Evolutionary conservation across 768 basidiomycete species (phyloP).

Genomic region (Leccinum boreale): DNA sequence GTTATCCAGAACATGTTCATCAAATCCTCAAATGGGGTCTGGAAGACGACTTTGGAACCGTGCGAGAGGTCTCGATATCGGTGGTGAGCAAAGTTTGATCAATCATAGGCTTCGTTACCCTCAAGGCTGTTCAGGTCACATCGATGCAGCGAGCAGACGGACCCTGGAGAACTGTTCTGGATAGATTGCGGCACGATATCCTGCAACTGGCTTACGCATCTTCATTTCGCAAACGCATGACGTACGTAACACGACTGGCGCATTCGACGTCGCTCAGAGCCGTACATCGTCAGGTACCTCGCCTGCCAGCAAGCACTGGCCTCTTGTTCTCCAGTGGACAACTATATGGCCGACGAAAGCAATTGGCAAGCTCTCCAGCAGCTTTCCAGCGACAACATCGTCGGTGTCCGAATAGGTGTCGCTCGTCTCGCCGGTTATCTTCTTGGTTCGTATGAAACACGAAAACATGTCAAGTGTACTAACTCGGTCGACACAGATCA

Average conservation of each 20-base stretch:
- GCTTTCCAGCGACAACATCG: slow-evolving; percentile 64
- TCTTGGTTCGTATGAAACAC: slow-evolving; percentile 43
- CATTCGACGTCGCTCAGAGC: slow-evolving; percentile 12
- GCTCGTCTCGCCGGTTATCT: slow-evolving; percentile 66
- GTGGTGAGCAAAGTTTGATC: slow-evolving; percentile 45
- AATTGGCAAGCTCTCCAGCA: slow-evolving; percentile 49
- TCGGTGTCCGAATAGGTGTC: slow-evolving; percentile 83
- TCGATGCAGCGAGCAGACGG: slow-evolving; percentile 41
- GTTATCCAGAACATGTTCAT: slow-evolving; percentile 46
- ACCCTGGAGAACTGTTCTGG: slow-evolving; percentile 33
- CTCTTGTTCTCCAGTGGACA: slow-evolving; percentile 32
- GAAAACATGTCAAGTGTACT: slow-evolving; percentile 5
- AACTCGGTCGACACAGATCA: slow-evolving; percentile 13
- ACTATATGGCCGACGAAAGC: slow-evolving; percentile 40
- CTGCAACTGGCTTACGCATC: slow-evolving; percentile 43
- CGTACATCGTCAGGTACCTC: slow-evolving; percentile 54
- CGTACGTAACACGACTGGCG: slow-evolving; percentile 44
- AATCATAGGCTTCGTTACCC: slow-evolving; percentile 5
- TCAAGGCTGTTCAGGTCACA: slow-evolving; percentile 42
- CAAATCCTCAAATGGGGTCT: slow-evolving; percentile 59
- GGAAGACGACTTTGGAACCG: slow-evolving; percentile 78
- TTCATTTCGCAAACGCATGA: slow-evolving; percentile 62
- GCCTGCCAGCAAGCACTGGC: slow-evolving; percentile 66
- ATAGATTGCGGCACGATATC: slow-evolving; percentile 41
- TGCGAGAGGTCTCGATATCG: slow-evolving; percentile 70